A percentile compares a stretch with the other conserved stretches of the same genome.
Conservation (phyloP, 2,329 filamentous ascomycete genomes). For the Bisporella sp. region DNA sequence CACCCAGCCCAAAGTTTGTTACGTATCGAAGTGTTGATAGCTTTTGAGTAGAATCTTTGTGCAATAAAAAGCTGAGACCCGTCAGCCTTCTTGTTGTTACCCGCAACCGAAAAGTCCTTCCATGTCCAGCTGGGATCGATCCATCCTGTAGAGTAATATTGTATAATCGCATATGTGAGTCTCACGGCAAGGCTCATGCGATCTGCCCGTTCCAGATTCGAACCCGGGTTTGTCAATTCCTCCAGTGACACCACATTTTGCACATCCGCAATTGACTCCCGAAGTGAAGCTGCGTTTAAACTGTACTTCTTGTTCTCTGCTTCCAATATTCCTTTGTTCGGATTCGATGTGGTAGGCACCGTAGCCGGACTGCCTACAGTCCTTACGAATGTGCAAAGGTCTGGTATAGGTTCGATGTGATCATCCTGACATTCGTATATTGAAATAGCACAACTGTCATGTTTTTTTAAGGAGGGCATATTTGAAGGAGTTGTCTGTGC, state of each 20-base stretch:
- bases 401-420: too few relatives aligned
- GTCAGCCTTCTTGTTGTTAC: neutral
- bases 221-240: neutral
- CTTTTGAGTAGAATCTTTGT: slow-evolving; percentile 6
- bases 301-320: neutral
- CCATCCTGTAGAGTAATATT: slow-evolving; percentile 6
- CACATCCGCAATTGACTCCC: too few relatives aligned
- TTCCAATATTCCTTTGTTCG: too few relatives aligned
- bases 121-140: slow-evolving; percentile 6
- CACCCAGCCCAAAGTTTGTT: slow-evolving; percentile 2
- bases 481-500: too few relatives aligned
- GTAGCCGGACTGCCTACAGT: too few relatives aligned
- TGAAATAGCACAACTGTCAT: too few relatives aligned
- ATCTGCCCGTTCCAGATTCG: slow-evolving; percentile 1
- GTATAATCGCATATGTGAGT: slow-evolving; percentile 4
- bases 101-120: slow-evolving; percentile 5
- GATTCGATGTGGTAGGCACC: too few relatives aligned
- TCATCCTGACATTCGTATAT: too few relatives aligned
- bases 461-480: too few relatives aligned
- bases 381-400: too few relatives aligned
- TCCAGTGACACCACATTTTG: too few relatives aligned
- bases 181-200: slow-evolving; percentile 6
- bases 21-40: neutral
- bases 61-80: slow-evolving; percentile 6
- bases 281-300: too few relatives aligned